These are phyloP conservation scores for Fusarium sp. DNA, from an alignment of 2,329 filamentous ascomycete species.

Conservation along the genomic window DNA sequence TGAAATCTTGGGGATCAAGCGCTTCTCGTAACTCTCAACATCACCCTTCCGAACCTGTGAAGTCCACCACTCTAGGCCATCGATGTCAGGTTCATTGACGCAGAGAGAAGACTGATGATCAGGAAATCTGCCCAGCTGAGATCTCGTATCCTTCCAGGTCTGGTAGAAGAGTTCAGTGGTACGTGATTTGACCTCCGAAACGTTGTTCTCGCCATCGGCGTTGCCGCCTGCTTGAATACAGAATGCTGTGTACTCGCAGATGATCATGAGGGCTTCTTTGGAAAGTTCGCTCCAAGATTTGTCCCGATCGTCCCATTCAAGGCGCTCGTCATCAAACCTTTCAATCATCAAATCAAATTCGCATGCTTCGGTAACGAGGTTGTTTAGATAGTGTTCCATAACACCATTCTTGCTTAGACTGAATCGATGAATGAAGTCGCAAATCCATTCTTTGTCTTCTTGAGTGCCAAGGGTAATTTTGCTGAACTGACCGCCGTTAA, in stretches of 20 bases:
- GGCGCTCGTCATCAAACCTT: constrained; percentile 16
- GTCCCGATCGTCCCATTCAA: constrained; percentile 9
- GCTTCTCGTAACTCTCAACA: constrained; percentile 8
- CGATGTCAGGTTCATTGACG: background rate
- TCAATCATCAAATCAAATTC: constrained; percentile 28
- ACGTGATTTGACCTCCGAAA: background rate
- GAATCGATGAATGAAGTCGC: background rate
- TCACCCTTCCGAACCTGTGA: background rate
- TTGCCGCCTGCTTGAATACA: background rate
- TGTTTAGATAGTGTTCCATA: constrained; percentile 31
- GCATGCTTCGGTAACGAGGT: constrained; percentile 33
- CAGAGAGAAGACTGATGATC: constrained; percentile 14
- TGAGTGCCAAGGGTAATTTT: background rate
- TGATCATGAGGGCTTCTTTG: constrained; percentile 16
- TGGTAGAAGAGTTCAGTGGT: background rate
- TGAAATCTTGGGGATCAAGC: constrained; percentile 34
- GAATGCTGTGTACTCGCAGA: constrained; percentile 21
- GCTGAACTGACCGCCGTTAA: background rate
- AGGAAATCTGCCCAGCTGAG: background rate
- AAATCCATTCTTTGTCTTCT: constrained; percentile 12
- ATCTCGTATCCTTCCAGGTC: constrained; percentile 1
- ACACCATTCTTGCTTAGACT: background rate
- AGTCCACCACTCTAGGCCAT: constrained; percentile 10
- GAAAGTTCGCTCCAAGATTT: background rate
- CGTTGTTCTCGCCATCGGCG: background rate